Percentiles rank a stretch among this genome's conserved stretches.
These are phyloP conservation scores for Tricholoma saponaceum DNA, from an alignment of 768 basidiomycete species.

Conservation along the genomic window DNA sequence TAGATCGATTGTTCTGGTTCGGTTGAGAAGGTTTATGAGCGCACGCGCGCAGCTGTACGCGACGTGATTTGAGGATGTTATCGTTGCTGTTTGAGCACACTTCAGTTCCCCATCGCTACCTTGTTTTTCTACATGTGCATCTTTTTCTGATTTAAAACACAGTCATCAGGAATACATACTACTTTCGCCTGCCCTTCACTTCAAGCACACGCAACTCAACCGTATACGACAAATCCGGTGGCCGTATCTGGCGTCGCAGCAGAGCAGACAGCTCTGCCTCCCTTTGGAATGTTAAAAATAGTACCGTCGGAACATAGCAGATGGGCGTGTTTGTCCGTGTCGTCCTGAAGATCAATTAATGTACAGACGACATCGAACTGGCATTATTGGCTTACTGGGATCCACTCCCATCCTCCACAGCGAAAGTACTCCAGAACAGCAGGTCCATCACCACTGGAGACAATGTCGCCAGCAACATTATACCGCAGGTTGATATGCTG, in stretches of 20 bases:
- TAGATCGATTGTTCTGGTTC: constrained; percentile 68
- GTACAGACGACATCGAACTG: neutral
- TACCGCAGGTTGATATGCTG: constrained; percentile 64
- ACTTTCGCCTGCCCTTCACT: neutral
- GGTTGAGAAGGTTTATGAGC: constrained; percentile 56
- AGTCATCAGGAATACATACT: neutral
- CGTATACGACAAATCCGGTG: constrained; percentile 45
- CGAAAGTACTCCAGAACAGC: constrained; percentile 75
- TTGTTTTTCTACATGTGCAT: neutral
- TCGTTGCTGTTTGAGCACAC: neutral
- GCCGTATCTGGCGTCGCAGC: constrained; percentile 31
- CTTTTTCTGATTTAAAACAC: neutral
- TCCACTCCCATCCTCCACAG: constrained; percentile 83
- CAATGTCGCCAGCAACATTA: constrained; percentile 36
- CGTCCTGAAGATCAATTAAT: constrained; percentile 39
- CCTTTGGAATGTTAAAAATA: constrained; percentile 55
- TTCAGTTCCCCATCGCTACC: neutral
- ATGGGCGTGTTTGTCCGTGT: constrained; percentile 57
- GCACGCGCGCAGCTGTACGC: constrained; percentile 47
- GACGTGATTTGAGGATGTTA: constrained; percentile 7
- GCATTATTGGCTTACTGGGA: constrained; percentile 46
- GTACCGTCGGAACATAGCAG: constrained; percentile 79
- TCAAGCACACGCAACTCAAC: constrained; percentile 4
- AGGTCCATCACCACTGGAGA: constrained; percentile 39
- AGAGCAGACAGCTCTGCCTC: constrained; percentile 54